These are phyloP conservation scores for Fusarium miscanthi DNA, from an alignment of 2,329 filamentous ascomycete species.

Conservation along the genomic window DNA sequence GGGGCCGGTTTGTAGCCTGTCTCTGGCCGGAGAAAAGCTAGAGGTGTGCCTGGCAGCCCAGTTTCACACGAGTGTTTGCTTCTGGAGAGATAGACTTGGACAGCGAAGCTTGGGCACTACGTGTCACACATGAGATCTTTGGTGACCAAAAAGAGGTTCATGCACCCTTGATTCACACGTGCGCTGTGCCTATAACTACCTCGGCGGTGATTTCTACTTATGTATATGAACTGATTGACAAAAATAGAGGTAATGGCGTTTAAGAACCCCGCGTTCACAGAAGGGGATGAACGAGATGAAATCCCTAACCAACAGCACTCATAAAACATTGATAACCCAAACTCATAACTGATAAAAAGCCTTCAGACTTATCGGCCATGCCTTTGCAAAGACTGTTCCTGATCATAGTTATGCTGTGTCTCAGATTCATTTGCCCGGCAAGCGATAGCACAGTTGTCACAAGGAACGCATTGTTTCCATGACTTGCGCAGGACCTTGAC, in stretches of 20 bases:
- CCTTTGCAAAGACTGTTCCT: neutral
- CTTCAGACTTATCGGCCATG: neutral
- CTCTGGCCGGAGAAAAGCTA: constrained; percentile 9
- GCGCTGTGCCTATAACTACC: neutral
- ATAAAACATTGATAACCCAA: neutral
- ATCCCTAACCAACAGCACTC: neutral
- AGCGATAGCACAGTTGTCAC: constrained; percentile 57
- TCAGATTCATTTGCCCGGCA: constrained; percentile 22
- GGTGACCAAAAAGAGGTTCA: constrained; percentile 3
- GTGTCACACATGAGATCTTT: constrained; percentile 24
- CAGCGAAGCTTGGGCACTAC: neutral
- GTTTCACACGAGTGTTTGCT: constrained; percentile 23
- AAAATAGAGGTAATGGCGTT: neutral
- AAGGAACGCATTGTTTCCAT: constrained; percentile 66
- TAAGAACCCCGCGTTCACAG: neutral
- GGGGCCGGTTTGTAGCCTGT: neutral
- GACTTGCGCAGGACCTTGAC: constrained; percentile 73
- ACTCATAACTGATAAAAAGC: neutral
- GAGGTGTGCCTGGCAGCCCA: constrained; percentile 12
- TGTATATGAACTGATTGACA: constrained; percentile 1
- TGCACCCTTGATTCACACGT: constrained; percentile 10
- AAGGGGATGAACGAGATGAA: neutral
- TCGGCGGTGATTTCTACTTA: constrained; percentile 10
- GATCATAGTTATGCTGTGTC: neutral
- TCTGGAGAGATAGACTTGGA: neutral